Base-by-base conservation (phyloP, 1,284 basidiomycete genomes). In the Ustilago shanxiensis region DNA sequence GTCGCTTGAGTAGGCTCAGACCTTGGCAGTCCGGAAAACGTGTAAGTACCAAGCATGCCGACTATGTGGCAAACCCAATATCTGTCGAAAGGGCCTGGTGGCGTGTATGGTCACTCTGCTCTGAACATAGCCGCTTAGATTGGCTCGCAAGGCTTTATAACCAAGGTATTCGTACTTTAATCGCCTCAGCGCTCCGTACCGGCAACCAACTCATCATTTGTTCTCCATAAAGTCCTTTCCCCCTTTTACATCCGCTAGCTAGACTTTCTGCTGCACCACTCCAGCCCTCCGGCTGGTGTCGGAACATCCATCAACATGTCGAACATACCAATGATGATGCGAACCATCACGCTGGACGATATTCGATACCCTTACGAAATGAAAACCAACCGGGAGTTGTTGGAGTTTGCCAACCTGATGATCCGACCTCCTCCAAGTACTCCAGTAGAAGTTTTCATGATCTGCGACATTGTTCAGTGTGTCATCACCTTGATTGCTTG, bases 391-490 rank as follows among this genome's bases (percentile, higher is more conserved):
- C 28, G 35, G 0, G 22, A 51, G 2, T 47, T 69, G 8, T 29
- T 60, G 11, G 37, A 20, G 6, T 64, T 60, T 20, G 45, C 37
- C 39, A 56, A 64, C 14, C 2, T 3, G 3, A 18, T 56, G 13
- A 3, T 64, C 9, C 57, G 60, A 0, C 67, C 67, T 6, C 8
- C 18, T 2, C 57, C 56, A n/a, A 69, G 52, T 33, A 55, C 24
- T 16, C 37, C 61, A 1, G 47, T 69, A 31, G 33, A 64, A 13
- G 20, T 64, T 37, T 60, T 63, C 39, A 69, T 69, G 67, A 22
- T 64, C 10, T 45, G 35, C 52, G 67, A 69, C 47, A 60, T 69
- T 9, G 29, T 33, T 0, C 67, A 69, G 24, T 60, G 57, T 44
- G 2, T 69, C 39, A 18, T 64, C 57, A 69, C 61, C 1, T 35